Evolutionary conservation across 1,284 basidiomycete species (phyloP), one percentile per base, ranked within the genome.

Genomic region (Rhodotorula sp.): DNA sequence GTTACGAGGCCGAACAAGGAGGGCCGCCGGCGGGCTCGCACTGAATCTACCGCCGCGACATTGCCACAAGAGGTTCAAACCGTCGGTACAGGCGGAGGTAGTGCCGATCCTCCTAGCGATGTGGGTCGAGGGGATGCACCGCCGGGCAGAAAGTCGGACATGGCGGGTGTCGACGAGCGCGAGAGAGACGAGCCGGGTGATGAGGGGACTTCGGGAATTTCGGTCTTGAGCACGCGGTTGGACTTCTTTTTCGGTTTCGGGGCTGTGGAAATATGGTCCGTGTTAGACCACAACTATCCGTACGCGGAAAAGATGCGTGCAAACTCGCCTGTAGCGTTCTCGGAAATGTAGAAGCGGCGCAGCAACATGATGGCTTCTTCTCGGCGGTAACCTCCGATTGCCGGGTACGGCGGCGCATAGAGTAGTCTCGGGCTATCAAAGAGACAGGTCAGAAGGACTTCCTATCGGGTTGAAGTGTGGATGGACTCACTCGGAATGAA

Each of bases 301-400:
- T 10, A n/a, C 17, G 3, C 6, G 5, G 26, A n/a, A n/a, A 15
- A n/a, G 46, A 12, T 22, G 42, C 15, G 4, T 10, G 24, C n/a
- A 54, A 26, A 80, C 85, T 61, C 74, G 93, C 95, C 95, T 78
- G 95, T 95, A 14, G 84, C 84, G 80, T 99, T 99, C 80, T 97
- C 93, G 0, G 92, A 95, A 77, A 98, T 86, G 82, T 99, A 99
- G 82, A 99, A 99, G 48, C 90, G 86, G 15, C 96, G 88, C 29
- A 99, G 83, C 54, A 96, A 85, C 88, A 99, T 90, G 79, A 99
- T 98, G 12, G 95, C 94, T 72, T 96, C 93, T 78, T 97, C 93
- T 48, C 95, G 85, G 71, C 87, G 85, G 79, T 90, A 94, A 2
- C 95, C 95, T 15, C 91, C 90, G 22, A 84, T 84, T 1, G 94